A percentile compares a stretch with the other conserved stretches of the same genome.
Evolutionary conservation across 2,329 filamentous ascomycete species (phyloP).

Genomic region (Aspergillus aculeatinus): DNA sequence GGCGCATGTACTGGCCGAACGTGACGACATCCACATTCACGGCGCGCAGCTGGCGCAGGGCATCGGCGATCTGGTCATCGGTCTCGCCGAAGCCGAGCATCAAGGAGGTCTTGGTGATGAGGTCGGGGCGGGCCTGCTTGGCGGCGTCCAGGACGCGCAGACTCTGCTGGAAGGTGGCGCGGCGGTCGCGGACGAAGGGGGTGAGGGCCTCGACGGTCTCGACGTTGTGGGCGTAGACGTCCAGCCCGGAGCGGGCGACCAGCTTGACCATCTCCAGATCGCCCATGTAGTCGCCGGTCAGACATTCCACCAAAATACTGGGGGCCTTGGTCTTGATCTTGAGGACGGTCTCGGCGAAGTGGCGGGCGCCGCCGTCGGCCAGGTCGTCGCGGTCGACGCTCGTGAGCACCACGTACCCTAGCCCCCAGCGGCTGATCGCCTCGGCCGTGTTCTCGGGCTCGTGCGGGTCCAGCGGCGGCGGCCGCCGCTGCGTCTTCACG

Average conservation of each 20-base stretch:
- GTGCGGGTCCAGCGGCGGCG: slow-evolving; percentile 84
- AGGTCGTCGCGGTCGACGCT: slow-evolving; percentile 93
- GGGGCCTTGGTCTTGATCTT: slow-evolving; percentile 79
- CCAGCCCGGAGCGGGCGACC: slow-evolving; percentile 82
- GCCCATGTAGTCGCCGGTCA: slow-evolving; percentile 78
- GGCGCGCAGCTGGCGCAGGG: slow-evolving; percentile 75
- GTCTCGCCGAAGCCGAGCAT: slow-evolving; percentile 96
- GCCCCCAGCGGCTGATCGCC: slow-evolving; percentile 84
- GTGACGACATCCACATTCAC: slow-evolving; percentile 90
- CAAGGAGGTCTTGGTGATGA: slow-evolving; percentile 98
- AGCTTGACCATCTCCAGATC: slow-evolving; percentile 82
- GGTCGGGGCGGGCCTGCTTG: slow-evolving; percentile 70
- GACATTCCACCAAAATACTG: slow-evolving; percentile 45
- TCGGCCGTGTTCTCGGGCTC: slow-evolving; percentile 97
- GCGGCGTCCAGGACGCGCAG: slow-evolving; percentile 75
- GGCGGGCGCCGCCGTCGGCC: slow-evolving; percentile 78
- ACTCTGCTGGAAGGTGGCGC: slow-evolving; percentile 86
- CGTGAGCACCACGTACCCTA: slow-evolving; percentile 94
- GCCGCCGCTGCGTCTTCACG: slow-evolving; percentile 79
- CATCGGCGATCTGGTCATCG: slow-evolving; percentile 78
- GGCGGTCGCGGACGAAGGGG: slow-evolving; percentile 82
- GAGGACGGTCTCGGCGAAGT: slow-evolving; percentile 91
- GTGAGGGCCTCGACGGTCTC: slow-evolving; percentile 92
- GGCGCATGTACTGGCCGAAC: slow-evolving; percentile 99
- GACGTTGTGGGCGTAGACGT: slow-evolving; percentile 96